phyloP scores from a whole-genome alignment of 2,329 filamentous ascomycete species.

The Fusarium nurragi region DNA sequence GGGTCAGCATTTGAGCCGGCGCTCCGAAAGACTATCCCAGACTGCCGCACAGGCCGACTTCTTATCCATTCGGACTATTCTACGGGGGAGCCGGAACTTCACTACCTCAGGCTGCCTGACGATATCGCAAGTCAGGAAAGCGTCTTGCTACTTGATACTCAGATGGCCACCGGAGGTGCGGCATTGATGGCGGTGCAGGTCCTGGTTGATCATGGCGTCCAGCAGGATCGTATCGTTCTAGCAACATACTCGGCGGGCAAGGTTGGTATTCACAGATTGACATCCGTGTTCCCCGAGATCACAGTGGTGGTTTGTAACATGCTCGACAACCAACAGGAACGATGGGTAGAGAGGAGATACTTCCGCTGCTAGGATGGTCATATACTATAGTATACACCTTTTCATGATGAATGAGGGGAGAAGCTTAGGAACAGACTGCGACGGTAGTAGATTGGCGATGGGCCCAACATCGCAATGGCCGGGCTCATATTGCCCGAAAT shows the following conservation, averaged over 20 bases:
- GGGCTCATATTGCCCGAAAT: neutral
- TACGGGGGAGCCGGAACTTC: conserved; percentile 90
- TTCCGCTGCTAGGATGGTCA: conserved; percentile 74
- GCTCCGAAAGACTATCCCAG: conserved; percentile 88
- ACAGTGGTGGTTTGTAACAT: conserved; percentile 86
- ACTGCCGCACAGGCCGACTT: conserved; percentile 87
- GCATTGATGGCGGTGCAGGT: conserved; percentile 95
- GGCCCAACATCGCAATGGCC: neutral
- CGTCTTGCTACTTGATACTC: conserved; percentile 88
- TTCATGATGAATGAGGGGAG: neutral
- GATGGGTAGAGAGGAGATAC: conserved; percentile 92
- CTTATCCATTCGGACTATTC: conserved; percentile 89
- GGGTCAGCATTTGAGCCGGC: conserved; percentile 90
- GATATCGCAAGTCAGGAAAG: conserved; percentile 79
- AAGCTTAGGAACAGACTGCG: neutral
- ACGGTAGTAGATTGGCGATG: neutral
- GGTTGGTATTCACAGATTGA: conserved; percentile 83
- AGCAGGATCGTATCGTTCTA: conserved; percentile 85
- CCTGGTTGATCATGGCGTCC: conserved; percentile 92
- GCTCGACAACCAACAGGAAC: conserved; percentile 81
- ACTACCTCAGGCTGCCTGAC: conserved; percentile 83
- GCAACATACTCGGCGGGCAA: conserved; percentile 92
- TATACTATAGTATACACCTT: conserved; percentile 19
- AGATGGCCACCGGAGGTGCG: conserved; percentile 91
- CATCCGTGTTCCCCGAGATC: conserved; percentile 88